These are phyloP conservation scores for Grammothele lineata DNA, from an alignment of 768 basidiomycete genomes.

Conservation along the genomic window DNA sequence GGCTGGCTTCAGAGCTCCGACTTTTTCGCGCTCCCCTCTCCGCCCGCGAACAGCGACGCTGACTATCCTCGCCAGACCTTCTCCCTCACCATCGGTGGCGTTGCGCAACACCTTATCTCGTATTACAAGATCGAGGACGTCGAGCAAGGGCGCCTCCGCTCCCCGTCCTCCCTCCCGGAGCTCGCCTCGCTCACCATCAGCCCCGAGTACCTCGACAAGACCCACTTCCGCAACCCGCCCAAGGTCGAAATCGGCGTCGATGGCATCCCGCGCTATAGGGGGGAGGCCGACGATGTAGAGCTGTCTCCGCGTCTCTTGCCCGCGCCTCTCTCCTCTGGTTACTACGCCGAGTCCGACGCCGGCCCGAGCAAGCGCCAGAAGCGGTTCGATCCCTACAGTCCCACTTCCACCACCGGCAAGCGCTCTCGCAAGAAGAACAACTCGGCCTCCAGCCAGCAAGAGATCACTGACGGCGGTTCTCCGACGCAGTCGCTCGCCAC, in stretches of 20 bases:
- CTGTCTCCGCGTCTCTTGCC: conserved; percentile 27
- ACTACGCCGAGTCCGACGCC: conserved; percentile 18
- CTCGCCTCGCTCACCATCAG: conserved; percentile 83
- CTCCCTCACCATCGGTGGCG: conserved; percentile 79
- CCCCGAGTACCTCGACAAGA: conserved; percentile 83
- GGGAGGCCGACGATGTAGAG: conserved; percentile 69
- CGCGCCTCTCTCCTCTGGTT: conserved; percentile 18
- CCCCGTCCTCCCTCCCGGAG: conserved; percentile 86
- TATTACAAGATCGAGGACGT: conserved; percentile 95
- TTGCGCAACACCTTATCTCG: conserved; percentile 88
- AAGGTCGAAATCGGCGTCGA: conserved; percentile 83
- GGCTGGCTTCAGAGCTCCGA: too few species aligned
- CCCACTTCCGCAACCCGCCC: conserved; percentile 88
- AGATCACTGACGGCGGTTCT: conserved; percentile 14
- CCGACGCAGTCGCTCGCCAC: conserved; percentile 7
- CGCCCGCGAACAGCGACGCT: too few species aligned
- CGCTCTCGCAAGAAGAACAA: conserved; percentile 23
- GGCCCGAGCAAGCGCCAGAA: conserved; percentile 25
- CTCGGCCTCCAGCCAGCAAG: conserved; percentile 15
- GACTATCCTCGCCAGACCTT: conserved; percentile 60
- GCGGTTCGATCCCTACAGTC: conserved; percentile 30
- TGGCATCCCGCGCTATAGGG: conserved; percentile 77
- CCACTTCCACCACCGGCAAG: conserved; percentile 14
- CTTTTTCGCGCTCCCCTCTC: too few species aligned
- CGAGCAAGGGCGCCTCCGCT: conserved; percentile 78